Evolutionary conservation across 106 monocot genomes (phyloP), one percentile per base, ranked within the genome.

Genomic region (Platanthera zijinensis): DNA sequence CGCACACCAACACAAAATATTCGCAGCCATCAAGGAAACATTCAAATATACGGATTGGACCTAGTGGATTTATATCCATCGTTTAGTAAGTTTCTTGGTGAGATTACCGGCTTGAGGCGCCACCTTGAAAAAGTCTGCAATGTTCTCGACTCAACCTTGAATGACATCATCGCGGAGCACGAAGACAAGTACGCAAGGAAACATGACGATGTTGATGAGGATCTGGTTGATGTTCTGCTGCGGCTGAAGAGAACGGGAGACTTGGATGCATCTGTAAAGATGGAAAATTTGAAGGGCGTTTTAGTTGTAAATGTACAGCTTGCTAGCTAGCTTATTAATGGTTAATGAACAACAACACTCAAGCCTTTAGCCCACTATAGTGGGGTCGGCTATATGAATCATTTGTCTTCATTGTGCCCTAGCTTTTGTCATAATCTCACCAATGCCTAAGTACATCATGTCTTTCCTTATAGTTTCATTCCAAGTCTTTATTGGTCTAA

Each of bases 61-160:
- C 17, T 84, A 1, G 82, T 52, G 1, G 81, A 89, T 69, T 30
- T 90, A 47, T 90, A 82, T 28, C 86, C 90, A 7, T 85, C 87
- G 14, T 8, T 77, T n/a, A n/a, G n/a, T 6, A 78, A 51, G 25
- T 15, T 82, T 6, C 30, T 75, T 0, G 51, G 28, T 3, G 14
- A 56, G 17, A 10, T 85, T 72, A 87, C 52, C 47, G 75, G 80
- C 1, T 2, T 53, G 48, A 22, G 10, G 46, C 51, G 47, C 19
- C 68, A 61, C 66, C 14, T 73, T 57, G 45, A 82, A 28, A 79
- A 5, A n/a, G 52, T 50, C 19, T 75, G 69, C 11, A 10, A 14
- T 13, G 54, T 56, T 59, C n/a, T 81, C 0, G 83, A 85, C n/a
- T 13, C 8, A 9, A 66, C 80, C 52, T 18, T 87, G 3, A 53